Conservation (phyloP, 129 eudicot genomes). For the Flaveria brownii region DNA sequence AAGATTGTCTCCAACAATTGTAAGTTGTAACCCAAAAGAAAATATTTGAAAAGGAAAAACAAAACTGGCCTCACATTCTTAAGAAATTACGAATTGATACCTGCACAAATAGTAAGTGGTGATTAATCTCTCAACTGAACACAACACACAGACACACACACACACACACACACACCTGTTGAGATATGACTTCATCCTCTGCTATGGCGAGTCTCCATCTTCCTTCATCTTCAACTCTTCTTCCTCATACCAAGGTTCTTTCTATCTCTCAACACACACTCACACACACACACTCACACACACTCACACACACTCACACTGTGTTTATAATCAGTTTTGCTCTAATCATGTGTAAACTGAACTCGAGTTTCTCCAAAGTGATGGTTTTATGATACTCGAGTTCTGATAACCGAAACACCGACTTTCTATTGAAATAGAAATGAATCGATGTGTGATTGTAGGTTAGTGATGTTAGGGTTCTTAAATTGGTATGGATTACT, state of each 20-base stretch:
- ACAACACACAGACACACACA: conserved; percentile 29
- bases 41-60: no score
- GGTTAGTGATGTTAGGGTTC: not conserved
- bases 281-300: no score
- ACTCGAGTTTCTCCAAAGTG: no score
- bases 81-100: conserved; percentile 13
- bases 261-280: no score
- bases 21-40: no score
- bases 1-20: no score
- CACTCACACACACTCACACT: no score
- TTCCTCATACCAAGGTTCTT: conserved; percentile 28
- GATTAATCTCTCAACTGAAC: conserved; percentile 4
- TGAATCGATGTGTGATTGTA: not conserved
- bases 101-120: conserved; percentile 23
- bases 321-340: no score
- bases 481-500: not conserved
- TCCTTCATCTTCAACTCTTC: conserved; percentile 31
- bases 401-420: no score
- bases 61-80: not conserved
- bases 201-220: conserved; percentile 25
- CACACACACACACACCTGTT: not conserved
- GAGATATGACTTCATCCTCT: not conserved
- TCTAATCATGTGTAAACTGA: no score
- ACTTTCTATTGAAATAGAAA: no score
- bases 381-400: no score